A percentile compares a stretch with the other conserved stretches of the same genome.
These are phyloP conservation scores for Metarhizium album DNA, from an alignment of 2,329 filamentous ascomycete genomes.

Conservation along the genomic window DNA sequence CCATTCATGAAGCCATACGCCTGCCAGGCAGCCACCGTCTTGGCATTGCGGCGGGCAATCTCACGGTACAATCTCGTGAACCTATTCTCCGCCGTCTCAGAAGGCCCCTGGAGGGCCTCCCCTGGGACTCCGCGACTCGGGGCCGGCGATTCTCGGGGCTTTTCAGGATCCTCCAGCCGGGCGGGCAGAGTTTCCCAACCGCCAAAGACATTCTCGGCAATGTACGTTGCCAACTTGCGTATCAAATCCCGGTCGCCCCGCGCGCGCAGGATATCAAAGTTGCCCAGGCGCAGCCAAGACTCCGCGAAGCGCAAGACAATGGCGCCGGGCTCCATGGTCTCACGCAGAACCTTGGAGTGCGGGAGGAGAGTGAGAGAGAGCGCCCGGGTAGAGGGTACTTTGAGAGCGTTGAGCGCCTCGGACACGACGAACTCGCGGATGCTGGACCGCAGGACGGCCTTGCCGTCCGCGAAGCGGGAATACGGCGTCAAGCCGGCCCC, in stretches of 20 bases:
- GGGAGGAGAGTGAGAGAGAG: conserved; percentile 71
- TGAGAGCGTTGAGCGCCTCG: conserved; percentile 75
- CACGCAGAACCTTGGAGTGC: conserved; percentile 60
- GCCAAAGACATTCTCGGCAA: conserved; percentile 76
- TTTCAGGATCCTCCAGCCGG: conserved; percentile 40
- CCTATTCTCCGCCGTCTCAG: conserved; percentile 66
- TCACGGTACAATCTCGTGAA: conserved; percentile 83
- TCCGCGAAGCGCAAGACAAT: conserved; percentile 89
- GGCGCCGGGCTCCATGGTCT: conserved; percentile 77
- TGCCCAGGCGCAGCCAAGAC: conserved; percentile 87
- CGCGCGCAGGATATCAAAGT: conserved; percentile 81
- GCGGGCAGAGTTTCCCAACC: conserved; percentile 79
- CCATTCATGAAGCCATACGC: conserved; percentile 99
- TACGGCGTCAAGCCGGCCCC: conserved; percentile 91
- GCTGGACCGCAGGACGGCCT: conserved; percentile 82
- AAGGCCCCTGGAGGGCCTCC: conserved; percentile 54
- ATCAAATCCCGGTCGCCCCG: conserved; percentile 69
- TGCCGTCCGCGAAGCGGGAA: conserved; percentile 90
- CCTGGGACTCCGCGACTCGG: conserved; percentile 43
- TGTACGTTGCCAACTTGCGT: conserved; percentile 66
- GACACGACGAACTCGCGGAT: conserved; percentile 92
- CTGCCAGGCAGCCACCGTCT: conserved; percentile 88
- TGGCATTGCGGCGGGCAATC: conserved; percentile 74
- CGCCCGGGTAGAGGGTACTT: conserved; percentile 78
- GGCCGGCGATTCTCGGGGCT: conserved; percentile 28